A percentile compares a stretch with the other conserved stretches of the same genome.
Conservation (phyloP, 371 early-diverging fungal genomes). For the Syncephalis fuscata region DNA sequence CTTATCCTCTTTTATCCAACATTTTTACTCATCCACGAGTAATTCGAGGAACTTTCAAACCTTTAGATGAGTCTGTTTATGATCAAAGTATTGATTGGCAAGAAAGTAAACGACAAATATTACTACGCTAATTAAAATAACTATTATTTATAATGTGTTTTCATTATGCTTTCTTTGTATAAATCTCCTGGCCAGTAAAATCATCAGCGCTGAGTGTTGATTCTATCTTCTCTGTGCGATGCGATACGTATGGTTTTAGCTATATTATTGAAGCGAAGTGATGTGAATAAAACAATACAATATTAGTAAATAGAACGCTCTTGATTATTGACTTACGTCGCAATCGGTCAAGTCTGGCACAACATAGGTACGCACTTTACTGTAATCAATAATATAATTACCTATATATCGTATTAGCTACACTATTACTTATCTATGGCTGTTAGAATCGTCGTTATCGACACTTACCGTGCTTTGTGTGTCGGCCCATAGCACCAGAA, state of each 20-base stretch:
- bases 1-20: no score
- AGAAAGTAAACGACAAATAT: no score
- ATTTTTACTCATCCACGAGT: no score
- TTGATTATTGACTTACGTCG: constrained; percentile 21
- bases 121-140: no score
- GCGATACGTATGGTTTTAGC: constrained; percentile 5
- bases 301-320: background rate
- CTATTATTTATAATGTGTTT: no score
- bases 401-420: constrained; percentile 9
- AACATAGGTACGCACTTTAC: constrained; percentile 60
- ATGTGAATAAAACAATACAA: background rate
- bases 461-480: constrained; percentile 41
- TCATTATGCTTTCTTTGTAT: no score
- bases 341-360: constrained; percentile 61
- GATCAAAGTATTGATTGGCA: no score
- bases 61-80: no score
- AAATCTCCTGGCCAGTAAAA: background rate
- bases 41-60: no score
- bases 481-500: constrained; percentile 68
- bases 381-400: constrained; percentile 50
- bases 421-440: background rate
- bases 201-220: background rate
- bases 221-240: constrained; percentile 1
- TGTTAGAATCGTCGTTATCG: background rate
- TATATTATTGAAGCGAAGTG: background rate